Base-by-base conservation (phyloP, 176 grass and related monocot species). In the Oryza nivara region DNA sequence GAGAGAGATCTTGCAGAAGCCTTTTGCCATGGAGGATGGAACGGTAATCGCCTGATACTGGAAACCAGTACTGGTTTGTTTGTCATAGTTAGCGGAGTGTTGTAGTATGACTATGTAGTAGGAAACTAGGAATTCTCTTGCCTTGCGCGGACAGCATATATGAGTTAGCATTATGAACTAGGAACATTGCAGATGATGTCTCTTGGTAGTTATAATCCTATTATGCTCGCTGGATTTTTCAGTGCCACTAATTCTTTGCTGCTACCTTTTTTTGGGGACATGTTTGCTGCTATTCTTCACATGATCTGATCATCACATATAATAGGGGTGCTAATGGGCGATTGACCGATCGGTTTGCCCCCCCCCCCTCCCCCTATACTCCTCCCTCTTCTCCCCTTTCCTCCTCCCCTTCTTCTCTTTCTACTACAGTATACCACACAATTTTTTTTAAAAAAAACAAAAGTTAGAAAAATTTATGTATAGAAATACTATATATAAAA, bases 81-180 rank as follows among this genome's bases (percentile, higher is more conserved):
- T 86, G 54, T 63, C 26, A 52, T 15, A 49, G 47, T 23, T 35
- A 78, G 48, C 26, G 75, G 25, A 16, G 68, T 79, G 38, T 11
- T 45, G 11, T 48, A 28, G 47, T 56, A 19, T 74, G 58, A 52
- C 26, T 17, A 82, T 79, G 74, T 40, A 51, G 68, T 68, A 75
- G 63, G 74, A 58, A 58, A 58, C 6, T 20, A 58, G 54, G 32
- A 65, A 70, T 51, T 79, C 20, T 70, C 12, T 68, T 44, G 7
- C 43, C 43, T 44, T 16, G 25, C 38, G 11, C 32, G 36, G 52
- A 90, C 75, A 73, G 67, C 65, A 70, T 80, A 54, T 83, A 32
- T 65, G 65, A 65, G 89, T 26, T 75, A 71, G 40, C 51, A 15
- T 45, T 70, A 74, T 80, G 70, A 79, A 87, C 89, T 65, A 34